Base-by-base conservation (phyloP, 495 filamentous ascomycete genomes). In the Neurospora discreta region DNA sequence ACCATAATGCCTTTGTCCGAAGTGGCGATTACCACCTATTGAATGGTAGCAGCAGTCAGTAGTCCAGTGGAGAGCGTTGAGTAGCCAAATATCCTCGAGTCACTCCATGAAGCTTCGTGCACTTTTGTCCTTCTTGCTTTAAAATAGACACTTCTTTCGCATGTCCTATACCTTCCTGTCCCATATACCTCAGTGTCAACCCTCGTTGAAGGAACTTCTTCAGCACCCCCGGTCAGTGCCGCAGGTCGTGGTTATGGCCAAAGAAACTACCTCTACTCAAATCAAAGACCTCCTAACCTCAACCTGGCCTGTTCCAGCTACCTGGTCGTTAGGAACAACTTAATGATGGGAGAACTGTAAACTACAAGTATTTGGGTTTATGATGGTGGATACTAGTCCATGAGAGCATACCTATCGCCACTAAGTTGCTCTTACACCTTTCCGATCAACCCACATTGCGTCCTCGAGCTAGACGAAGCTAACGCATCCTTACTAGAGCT, bases 161-260 rank as follows among this genome's bases (percentile, higher is more conserved):
- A 2, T 46, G 4, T 1, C 20, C 18, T n/a, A 23, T 5, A 52
- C 20, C 5, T 52, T 15, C 10, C 20, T 26, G 44, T 52, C 44
- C 44, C n/a, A 11, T 46, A 23, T 23, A 46, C 44, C n/a, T 46
- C 9, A 20, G n/a, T 52, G 20, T 20, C n/a, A 20, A 3, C 3
- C 8, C 41, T 20, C 18, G 18, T 4, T 44, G 7, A 8, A 46
- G 5, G 8, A 46, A 11, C 1, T 3, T n/a, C 43, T 11, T 39
- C 38, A 39, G 20, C n/a, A 46, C n/a, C 9, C n/a, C 43, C 1
- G 9, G 44, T 23, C 5, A 23, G 1, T 46, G n/a, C 0, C 10
- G 0, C n/a, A 44, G 1, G 10, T 3, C n/a, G 44, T 20, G 1
- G 2, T 9, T 1, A 11, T 5, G 3, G n/a, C 8, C 0, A 0